A percentile compares a stretch with the other conserved stretches of the same genome.
Evolutionary conservation across 1,284 basidiomycete genomes (phyloP).

Genomic region (Chalciporus sp.): DNA sequence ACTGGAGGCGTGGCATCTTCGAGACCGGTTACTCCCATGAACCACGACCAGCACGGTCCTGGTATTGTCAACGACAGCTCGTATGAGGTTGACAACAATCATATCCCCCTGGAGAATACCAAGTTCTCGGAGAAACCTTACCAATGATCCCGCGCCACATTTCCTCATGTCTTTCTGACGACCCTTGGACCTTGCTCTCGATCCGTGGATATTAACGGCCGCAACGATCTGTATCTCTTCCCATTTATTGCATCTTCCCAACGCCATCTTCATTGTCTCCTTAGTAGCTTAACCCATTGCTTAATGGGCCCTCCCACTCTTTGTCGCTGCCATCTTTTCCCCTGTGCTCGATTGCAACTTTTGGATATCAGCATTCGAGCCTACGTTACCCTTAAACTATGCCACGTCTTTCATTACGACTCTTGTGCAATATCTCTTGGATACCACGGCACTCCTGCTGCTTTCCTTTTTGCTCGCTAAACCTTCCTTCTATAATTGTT

Average conservation of each 20-base stretch:
- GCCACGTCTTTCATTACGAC: conserved; percentile 17
- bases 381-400: conserved; percentile 13
- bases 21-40: conserved; percentile 48
- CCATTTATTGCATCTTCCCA: conserved; percentile 31
- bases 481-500: conserved; percentile 3
- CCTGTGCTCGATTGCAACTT: conserved; percentile 4
- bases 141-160: conserved; percentile 22
- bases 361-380: conserved; percentile 16
- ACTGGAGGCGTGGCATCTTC: conserved; percentile 46
- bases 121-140: conserved; percentile 30
- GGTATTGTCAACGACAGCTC: conserved; percentile 18
- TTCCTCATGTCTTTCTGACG: not conserved
- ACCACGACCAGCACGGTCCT: conserved; percentile 25
- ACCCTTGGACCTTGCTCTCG: not conserved
- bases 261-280: conserved; percentile 17
- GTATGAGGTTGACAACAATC: conserved; percentile 22
- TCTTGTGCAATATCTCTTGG: conserved; percentile 25
- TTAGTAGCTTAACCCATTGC: conserved; percentile 21
- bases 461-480: conserved; percentile 2
- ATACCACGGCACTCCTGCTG: conserved; percentile 23
- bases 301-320: conserved; percentile 21
- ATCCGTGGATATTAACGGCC: conserved; percentile 3
- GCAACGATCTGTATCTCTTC: conserved; percentile 17
- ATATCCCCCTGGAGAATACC: conserved; percentile 21
- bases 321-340: conserved; percentile 14